Conservation (phyloP, 768 basidiomycete genomes). For the Daedaleopsis sinensis region DNA sequence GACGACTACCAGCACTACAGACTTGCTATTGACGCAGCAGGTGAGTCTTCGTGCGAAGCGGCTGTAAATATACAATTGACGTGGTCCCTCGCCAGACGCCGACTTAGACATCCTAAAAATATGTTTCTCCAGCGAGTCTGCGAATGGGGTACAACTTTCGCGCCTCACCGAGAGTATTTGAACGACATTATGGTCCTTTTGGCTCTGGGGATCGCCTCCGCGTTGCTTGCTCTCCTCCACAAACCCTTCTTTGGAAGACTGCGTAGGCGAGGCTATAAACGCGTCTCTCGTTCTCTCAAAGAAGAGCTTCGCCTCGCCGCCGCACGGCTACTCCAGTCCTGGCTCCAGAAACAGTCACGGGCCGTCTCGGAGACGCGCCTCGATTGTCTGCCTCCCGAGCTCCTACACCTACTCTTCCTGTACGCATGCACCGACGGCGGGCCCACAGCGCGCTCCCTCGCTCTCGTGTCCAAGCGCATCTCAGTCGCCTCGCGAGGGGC, state of each 20-base stretch:
- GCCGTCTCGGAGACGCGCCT: neutral
- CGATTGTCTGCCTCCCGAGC: neutral
- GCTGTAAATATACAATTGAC: too few relatives aligned
- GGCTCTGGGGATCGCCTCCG: neutral
- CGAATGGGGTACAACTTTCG: too few relatives aligned
- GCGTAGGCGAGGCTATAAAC: neutral
- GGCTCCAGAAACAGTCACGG: too few relatives aligned
- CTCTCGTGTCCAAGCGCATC: conserved; percentile 2
- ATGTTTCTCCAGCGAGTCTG: too few relatives aligned
- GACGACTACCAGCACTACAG: too few relatives aligned
- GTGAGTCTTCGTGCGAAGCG: too few relatives aligned
- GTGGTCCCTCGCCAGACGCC: too few relatives aligned
- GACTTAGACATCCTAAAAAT: too few relatives aligned
- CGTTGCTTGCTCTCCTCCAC: neutral
- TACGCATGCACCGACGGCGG: conserved; percentile 13
- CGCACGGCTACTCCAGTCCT: neutral
- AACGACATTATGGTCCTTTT: neutral
- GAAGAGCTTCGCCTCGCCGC: neutral
- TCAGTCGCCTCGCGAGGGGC: neutral
- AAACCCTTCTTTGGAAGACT: neutral
- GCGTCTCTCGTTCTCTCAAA: neutral
- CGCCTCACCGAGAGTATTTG: neutral
- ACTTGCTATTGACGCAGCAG: too few relatives aligned
- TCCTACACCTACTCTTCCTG: conserved; percentile 4
- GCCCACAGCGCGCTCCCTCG: conserved; percentile 7